phyloP scores from a whole-genome alignment of 352 stramenopile genomes.

The Phytophthora macrochlamydospora region DNA sequence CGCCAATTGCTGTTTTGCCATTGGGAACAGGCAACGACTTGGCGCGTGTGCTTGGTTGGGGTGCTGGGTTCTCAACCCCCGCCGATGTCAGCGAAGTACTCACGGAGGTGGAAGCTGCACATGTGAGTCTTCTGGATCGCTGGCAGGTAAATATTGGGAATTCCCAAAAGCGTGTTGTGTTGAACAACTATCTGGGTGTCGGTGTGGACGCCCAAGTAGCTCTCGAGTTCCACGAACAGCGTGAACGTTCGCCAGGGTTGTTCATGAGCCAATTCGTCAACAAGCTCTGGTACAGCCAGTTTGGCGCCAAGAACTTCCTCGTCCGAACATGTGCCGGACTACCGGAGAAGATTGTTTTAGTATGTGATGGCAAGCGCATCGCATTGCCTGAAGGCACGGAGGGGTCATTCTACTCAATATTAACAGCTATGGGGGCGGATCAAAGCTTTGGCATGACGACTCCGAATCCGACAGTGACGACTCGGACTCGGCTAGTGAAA shows the following conservation, averaged over 20 bases:
- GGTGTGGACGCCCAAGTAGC: slow-evolving; percentile 92
- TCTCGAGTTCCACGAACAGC: slow-evolving; percentile 91
- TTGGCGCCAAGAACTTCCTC: slow-evolving; percentile 89
- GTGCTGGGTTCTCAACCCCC: slow-evolving; percentile 88
- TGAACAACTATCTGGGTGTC: slow-evolving; percentile 88
- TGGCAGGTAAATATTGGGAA: slow-evolving; percentile 74
- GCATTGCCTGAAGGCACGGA: slow-evolving; percentile 76
- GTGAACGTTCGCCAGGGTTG: slow-evolving; percentile 82
- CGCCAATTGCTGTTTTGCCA: slow-evolving; percentile 94
- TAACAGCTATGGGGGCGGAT: slow-evolving; percentile 87
- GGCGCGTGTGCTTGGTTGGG: slow-evolving; percentile 92
- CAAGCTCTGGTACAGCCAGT: slow-evolving; percentile 92
- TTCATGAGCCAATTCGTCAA: slow-evolving; percentile 93
- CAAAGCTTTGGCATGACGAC: slow-evolving; percentile 89
- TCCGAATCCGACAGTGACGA: slow-evolving; percentile 64
- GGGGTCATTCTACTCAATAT: slow-evolving; percentile 91
- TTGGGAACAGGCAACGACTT: slow-evolving; percentile 97
- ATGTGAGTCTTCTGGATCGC: slow-evolving; percentile 78
- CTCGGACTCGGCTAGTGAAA: slow-evolving; percentile 49
- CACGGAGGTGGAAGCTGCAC: slow-evolving; percentile 67
- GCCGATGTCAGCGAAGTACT: slow-evolving; percentile 70
- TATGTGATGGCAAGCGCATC: slow-evolving; percentile 82
- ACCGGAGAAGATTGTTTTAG: slow-evolving; percentile 72
- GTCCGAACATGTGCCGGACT: slow-evolving; percentile 82
- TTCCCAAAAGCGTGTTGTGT: slow-evolving; percentile 62